Evolutionary conservation across 2,329 filamentous ascomycete genomes (phyloP).

Genomic region (Graphilbum sp.): DNA sequence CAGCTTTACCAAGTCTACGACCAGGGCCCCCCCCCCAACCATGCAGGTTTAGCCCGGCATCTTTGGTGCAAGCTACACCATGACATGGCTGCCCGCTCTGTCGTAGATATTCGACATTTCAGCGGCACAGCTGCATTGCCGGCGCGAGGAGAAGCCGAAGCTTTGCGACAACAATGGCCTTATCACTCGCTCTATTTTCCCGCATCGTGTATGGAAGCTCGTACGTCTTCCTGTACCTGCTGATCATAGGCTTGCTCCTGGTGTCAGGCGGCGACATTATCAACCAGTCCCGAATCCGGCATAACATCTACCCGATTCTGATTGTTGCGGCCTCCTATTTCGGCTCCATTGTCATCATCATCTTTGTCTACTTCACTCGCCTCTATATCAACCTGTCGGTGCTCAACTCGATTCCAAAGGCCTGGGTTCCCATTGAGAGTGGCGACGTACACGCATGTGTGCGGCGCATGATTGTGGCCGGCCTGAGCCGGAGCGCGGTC

Average conservation of each 20-base stretch:
- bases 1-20: no score
- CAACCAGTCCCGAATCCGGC: slow-evolving; percentile 52
- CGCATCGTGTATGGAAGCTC: slow-evolving; percentile 66
- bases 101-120: no score
- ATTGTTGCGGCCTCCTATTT: slow-evolving; percentile 64
- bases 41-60: no score
- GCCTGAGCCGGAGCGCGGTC: slow-evolving; percentile 59
- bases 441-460: slow-evolving; percentile 65
- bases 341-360: slow-evolving; percentile 50
- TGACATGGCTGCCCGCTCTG: no score
- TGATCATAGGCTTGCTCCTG: slow-evolving; percentile 58
- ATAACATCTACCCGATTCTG: slow-evolving; percentile 65
- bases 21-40: no score
- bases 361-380: slow-evolving; percentile 67
- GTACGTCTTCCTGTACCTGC: slow-evolving; percentile 60
- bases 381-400: slow-evolving; percentile 73
- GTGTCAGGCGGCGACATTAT: slow-evolving; percentile 70
- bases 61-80: no score
- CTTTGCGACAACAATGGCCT: slow-evolving; percentile 19
- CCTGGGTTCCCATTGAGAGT: slow-evolving; percentile 72
- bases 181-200: slow-evolving; percentile 40
- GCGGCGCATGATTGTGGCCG: slow-evolving; percentile 55
- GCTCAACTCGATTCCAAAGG: slow-evolving; percentile 69
- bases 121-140: no score
- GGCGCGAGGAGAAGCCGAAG: no score